Evolutionary conservation across 2,329 filamentous ascomycete genomes (phyloP).

Genomic region (Apiospora aurea): DNA sequence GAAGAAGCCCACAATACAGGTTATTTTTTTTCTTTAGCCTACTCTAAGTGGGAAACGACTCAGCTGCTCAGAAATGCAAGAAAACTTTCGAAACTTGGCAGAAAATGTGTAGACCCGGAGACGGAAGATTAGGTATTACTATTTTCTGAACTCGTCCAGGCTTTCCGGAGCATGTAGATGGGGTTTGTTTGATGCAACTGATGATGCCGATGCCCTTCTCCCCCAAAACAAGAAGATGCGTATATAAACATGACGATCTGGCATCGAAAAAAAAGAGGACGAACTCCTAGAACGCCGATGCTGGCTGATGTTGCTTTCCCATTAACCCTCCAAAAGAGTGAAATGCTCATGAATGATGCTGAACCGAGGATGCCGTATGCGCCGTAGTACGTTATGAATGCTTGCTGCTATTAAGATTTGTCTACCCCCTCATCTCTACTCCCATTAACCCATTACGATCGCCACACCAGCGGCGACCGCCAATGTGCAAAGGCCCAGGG

Average conservation of each 20-base stretch:
- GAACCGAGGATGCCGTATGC: background rate
- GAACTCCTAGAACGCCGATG: conserved; percentile 9
- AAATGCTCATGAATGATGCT: conserved; percentile 16
- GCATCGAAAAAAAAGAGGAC: background rate
- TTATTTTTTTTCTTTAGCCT: background rate
- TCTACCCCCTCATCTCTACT: background rate
- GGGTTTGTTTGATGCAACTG: background rate
- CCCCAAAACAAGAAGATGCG: conserved; percentile 1
- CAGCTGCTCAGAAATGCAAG: background rate
- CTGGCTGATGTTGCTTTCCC: conserved; percentile 13
- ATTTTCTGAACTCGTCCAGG: background rate
- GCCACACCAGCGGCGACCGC: background rate
- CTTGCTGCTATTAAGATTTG: background rate
- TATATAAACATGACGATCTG: background rate
- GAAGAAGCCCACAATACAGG: background rate
- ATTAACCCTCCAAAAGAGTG: conserved; percentile 10
- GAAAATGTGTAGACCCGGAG: background rate
- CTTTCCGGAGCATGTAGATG: conserved; percentile 1
- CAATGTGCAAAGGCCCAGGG: background rate
- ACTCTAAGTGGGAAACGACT: background rate
- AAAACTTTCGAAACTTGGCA: too few species aligned
- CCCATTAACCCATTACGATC: conserved; percentile 2
- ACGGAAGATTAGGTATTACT: conserved; percentile 15
- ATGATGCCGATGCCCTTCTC: background rate
- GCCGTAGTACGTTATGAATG: background rate